A percentile compares a stretch with the other conserved stretches of the same genome.
phyloP scores from a whole-genome alignment of 2,329 filamentous ascomycete species.

The Aspergillus thermomutatus region DNA sequence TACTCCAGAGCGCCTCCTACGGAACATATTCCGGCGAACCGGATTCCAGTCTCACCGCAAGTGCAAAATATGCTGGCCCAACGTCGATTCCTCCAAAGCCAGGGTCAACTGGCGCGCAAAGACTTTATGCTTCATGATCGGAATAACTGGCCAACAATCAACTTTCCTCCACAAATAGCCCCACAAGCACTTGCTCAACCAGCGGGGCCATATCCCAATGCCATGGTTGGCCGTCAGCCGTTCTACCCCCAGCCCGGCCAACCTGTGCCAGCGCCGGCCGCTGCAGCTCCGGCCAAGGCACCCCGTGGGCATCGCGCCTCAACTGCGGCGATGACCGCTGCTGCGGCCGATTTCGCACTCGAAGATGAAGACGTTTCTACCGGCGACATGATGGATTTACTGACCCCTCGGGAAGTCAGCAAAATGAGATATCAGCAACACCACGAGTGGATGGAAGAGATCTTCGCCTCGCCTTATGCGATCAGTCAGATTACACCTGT shows the following conservation, averaged over 20 bases:
- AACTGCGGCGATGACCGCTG: slow-evolving; percentile 32
- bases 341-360: slow-evolving; percentile 49
- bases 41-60: slow-evolving; percentile 48
- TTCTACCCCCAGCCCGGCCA: slow-evolving; percentile 32
- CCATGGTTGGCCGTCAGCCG: slow-evolving; percentile 36
- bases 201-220: slow-evolving; percentile 42
- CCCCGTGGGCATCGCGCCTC: slow-evolving; percentile 45
- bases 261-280: slow-evolving; percentile 24
- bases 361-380: slow-evolving; percentile 87
- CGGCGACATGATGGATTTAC: slow-evolving; percentile 84
- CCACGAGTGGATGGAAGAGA: slow-evolving; percentile 98
- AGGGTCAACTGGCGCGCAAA: slow-evolving; percentile 80
- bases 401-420: slow-evolving; percentile 87
- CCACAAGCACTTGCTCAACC: slow-evolving; percentile 52
- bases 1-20: slow-evolving; percentile 74
- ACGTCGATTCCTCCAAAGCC: slow-evolving; percentile 61
- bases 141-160: slow-evolving; percentile 83
- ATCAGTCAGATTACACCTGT: slow-evolving; percentile 81
- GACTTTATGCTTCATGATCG: slow-evolving; percentile 93
- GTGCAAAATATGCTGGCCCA: slow-evolving; percentile 42
- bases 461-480: slow-evolving; percentile 84
- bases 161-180: slow-evolving; percentile 57
- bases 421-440: slow-evolving; percentile 85
- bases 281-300: slow-evolving; percentile 27
- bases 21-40: slow-evolving; percentile 66